Conservation (phyloP, 78 protist species). For the Mantamonas sphyraenae region DNA sequence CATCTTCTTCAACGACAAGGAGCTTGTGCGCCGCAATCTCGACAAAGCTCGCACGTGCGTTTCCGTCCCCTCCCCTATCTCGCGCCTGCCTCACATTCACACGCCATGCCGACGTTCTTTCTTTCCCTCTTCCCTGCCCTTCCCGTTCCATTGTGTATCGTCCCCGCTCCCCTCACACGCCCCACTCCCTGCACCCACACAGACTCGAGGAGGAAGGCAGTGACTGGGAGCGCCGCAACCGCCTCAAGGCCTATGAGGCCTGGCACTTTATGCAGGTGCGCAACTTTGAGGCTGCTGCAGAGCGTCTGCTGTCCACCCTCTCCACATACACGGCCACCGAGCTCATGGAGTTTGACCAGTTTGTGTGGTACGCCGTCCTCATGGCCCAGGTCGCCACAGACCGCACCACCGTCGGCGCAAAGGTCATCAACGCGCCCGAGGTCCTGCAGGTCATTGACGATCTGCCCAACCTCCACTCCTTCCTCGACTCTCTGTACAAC, state of each 20-base stretch:
- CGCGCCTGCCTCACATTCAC: no score
- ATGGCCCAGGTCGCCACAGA: slow-evolving; percentile 54
- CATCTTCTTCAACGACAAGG: slow-evolving; percentile 71
- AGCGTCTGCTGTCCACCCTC: slow-evolving; percentile 66
- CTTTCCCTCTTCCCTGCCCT: no score
- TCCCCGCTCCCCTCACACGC: no score
- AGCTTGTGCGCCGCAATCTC: slow-evolving; percentile 40
- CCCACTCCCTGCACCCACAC: no score
- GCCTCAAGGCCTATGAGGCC: slow-evolving; percentile 91
- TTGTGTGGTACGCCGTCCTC: slow-evolving; percentile 68
- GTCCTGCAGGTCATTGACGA: slow-evolving; percentile 63
- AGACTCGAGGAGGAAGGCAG: slow-evolving; percentile 73
- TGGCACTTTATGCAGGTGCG: slow-evolving; percentile 56
- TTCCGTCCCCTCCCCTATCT: neutral
- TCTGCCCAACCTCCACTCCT: slow-evolving; percentile 24
- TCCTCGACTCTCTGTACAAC: slow-evolving; percentile 58
- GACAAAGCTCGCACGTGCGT: slow-evolving; percentile 56
- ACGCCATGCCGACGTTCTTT: no score
- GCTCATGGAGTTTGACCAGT: slow-evolving; percentile 60
- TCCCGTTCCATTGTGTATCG: no score
- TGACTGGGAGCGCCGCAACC: slow-evolving; percentile 97
- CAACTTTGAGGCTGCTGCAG: slow-evolving; percentile 68
- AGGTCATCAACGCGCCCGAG: slow-evolving; percentile 85
- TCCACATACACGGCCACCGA: slow-evolving; percentile 80
- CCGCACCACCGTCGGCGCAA: slow-evolving; percentile 40